Percentiles rank a stretch among this genome's conserved stretches.
Conservation (phyloP, 805 yeast genomes). For the fission yeast (Schizosaccharomyces pombe) region DNA sequence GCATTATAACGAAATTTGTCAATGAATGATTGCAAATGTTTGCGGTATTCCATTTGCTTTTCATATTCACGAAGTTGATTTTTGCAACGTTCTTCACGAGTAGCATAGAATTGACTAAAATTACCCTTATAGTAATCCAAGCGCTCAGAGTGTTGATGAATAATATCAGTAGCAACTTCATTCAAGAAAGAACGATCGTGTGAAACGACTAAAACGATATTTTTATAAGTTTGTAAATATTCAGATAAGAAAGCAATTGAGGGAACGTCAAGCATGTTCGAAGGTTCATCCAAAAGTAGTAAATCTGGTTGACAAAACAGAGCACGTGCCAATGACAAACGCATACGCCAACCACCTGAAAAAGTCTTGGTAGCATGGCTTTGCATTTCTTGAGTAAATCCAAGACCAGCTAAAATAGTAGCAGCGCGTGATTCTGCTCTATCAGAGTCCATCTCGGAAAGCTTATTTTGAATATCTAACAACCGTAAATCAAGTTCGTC, state of each 20-base stretch:
- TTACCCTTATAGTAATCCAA: slow-evolving; percentile 80
- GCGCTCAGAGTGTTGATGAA: slow-evolving; percentile 92
- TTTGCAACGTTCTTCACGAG: slow-evolving; percentile 86
- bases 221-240: slow-evolving; percentile 61
- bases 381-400: slow-evolving; percentile 78
- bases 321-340: slow-evolving; percentile 92
- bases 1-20: slow-evolving; percentile 95
- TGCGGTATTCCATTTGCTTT: slow-evolving; percentile 86
- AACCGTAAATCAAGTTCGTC: slow-evolving; percentile 63
- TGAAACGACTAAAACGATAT: slow-evolving; percentile 85
- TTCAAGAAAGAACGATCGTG: slow-evolving; percentile 93
- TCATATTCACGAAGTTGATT: slow-evolving; percentile 87
- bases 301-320: slow-evolving; percentile 91
- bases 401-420: slow-evolving; percentile 72
- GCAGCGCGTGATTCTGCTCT: slow-evolving; percentile 97
- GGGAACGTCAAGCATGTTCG: slow-evolving; percentile 99
- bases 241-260: slow-evolving; percentile 82
- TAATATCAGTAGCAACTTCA: slow-evolving; percentile 95
- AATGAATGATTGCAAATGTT: slow-evolving; percentile 79
- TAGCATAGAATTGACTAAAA: slow-evolving; percentile 77
- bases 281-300: slow-evolving; percentile 87
- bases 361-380: slow-evolving; percentile 62
- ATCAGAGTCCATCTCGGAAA: slow-evolving; percentile 84
- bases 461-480: slow-evolving; percentile 56
- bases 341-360: slow-evolving; percentile 99